Conservation (phyloP, 2,329 filamentous ascomycete species). For the Aspergillus neoniger region DNA sequence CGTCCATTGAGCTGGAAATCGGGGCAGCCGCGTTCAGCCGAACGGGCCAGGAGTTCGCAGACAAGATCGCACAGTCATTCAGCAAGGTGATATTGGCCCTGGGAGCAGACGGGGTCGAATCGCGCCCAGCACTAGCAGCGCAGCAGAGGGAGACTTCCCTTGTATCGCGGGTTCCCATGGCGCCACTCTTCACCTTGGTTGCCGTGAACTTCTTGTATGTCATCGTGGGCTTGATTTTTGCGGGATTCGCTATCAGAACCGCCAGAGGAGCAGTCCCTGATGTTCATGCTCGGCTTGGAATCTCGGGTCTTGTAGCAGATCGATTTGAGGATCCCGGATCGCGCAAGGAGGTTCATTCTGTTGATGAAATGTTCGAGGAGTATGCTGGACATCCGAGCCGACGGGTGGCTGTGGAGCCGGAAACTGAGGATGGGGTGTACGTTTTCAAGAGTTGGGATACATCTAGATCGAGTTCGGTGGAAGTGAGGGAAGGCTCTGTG, state of each 20-base stretch:
- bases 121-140: background rate
- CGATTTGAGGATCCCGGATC: background rate
- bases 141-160: slow-evolving; percentile 1
- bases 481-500: background rate
- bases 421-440: background rate
- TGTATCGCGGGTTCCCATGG: background rate
- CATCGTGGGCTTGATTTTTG: background rate
- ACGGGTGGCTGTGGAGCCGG: background rate
- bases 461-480: background rate
- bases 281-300: slow-evolving; percentile 3
- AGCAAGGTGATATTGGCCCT: slow-evolving; percentile 1
- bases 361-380: slow-evolving; percentile 2
- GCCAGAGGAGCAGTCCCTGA: background rate
- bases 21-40: background rate
- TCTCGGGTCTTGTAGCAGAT: background rate
- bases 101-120: background rate
- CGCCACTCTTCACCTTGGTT: slow-evolving; percentile 4
- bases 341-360: background rate
- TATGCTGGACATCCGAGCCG: background rate
- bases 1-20: background rate
- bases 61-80: slow-evolving; percentile 1
- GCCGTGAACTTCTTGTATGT: slow-evolving; percentile 1
- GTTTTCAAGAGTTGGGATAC: background rate
- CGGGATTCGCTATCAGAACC: background rate
- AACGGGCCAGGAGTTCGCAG: slow-evolving; percentile 8